phyloP scores from a whole-genome alignment of 176 grass and related monocot species.

The Oryza glumipatula region DNA sequence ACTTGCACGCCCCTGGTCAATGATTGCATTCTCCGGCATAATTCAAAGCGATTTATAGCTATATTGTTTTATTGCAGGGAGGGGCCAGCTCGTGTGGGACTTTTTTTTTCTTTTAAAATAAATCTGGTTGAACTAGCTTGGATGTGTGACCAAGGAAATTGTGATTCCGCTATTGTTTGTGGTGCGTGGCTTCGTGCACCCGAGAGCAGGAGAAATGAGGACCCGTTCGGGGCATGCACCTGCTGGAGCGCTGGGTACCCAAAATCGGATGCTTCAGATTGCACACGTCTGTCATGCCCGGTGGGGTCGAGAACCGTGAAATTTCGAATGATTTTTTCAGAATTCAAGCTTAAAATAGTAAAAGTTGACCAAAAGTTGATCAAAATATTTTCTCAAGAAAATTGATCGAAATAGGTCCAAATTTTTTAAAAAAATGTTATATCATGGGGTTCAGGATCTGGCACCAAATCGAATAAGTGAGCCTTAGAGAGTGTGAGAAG shows the following conservation, averaged over 20 bases:
- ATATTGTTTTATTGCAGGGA: neutral
- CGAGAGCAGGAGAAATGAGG: neutral
- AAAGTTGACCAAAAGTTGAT: no score
- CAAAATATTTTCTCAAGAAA: no score
- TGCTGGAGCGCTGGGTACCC: neutral
- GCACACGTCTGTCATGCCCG: no score
- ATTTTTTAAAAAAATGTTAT: no score
- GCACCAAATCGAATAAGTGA: no score
- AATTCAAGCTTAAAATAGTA: no score
- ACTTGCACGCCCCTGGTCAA: neutral
- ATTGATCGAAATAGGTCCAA: no score
- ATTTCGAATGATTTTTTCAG: no score
- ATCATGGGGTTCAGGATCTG: no score
- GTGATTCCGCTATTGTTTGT: neutral
- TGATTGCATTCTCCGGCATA: neutral
- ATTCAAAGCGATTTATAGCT: conserved; percentile 1
- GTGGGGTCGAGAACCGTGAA: no score
- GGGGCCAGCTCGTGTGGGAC: neutral
- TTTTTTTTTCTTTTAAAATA: neutral
- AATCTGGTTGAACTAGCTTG: neutral
- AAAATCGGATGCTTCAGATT: neutral
- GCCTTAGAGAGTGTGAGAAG: no score
- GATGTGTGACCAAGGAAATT: neutral
- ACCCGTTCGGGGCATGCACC: neutral
- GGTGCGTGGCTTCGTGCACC: neutral